These are phyloP conservation scores for Rhizopus stolonifer DNA, from an alignment of 371 early-diverging fungal genomes.

Conservation along the genomic window DNA sequence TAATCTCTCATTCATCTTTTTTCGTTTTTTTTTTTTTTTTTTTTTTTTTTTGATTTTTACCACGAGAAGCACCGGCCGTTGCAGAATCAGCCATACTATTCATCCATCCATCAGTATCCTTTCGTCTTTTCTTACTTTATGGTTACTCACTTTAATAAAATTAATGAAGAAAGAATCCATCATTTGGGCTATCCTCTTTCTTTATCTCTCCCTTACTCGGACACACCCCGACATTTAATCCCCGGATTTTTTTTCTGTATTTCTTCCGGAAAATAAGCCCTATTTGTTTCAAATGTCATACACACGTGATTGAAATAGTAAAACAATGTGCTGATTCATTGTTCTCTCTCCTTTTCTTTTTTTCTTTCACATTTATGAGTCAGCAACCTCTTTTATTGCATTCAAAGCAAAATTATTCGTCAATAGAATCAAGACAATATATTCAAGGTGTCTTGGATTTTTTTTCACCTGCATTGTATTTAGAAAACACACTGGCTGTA, in stretches of 20 bases:
- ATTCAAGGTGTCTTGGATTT: background rate
- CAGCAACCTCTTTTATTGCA: background rate
- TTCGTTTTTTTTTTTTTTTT: too few species aligned
- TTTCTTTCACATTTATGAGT: background rate
- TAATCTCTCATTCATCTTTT: background rate
- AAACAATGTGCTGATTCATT: background rate
- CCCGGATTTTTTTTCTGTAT: too few species aligned
- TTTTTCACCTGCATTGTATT: slow-evolving; percentile 24
- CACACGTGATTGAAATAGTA: too few species aligned
- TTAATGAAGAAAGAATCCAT: slow-evolving; percentile 19
- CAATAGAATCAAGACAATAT: background rate
- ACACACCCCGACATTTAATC: background rate
- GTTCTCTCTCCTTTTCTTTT: background rate
- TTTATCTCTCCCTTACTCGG: background rate
- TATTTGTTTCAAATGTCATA: too few species aligned
- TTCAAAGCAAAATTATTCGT: background rate
- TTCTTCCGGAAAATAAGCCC: too few species aligned
- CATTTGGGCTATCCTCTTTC: background rate
- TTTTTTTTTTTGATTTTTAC: too few species aligned
- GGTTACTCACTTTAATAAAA: slow-evolving; percentile 20
- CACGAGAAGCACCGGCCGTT: slow-evolving; percentile 69
- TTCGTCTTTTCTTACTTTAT: background rate
- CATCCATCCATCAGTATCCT: slow-evolving; percentile 6
- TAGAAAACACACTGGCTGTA: slow-evolving; percentile 74
- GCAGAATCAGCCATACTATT: slow-evolving; percentile 68